Evolutionary conservation across 129 eudicot species (phyloP).

Genomic region (Scalesia atractyloides): DNA sequence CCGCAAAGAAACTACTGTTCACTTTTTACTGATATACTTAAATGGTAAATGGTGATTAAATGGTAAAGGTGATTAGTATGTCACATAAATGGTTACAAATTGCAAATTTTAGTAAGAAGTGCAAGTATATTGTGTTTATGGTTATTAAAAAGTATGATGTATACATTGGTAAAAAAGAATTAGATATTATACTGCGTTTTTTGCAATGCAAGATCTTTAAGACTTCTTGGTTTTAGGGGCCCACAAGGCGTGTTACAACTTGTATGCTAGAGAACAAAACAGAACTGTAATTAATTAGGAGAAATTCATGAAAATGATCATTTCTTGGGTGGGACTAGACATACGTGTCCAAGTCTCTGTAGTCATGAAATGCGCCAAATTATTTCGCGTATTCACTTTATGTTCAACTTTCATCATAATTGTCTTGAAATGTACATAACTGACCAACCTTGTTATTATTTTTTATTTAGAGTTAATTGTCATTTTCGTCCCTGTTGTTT

Average conservation of each 20-base stretch:
- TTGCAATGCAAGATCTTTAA: constrained; percentile 9
- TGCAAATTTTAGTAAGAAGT: background rate
- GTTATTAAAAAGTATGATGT: background rate
- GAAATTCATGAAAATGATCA: constrained; percentile 1
- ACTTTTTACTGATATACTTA: background rate
- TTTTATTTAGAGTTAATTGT: no score
- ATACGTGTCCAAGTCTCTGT: background rate
- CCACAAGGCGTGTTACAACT: background rate
- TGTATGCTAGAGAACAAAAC: background rate
- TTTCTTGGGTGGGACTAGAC: background rate
- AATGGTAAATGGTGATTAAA: no score
- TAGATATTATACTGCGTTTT: background rate
- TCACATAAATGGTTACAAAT: background rate
- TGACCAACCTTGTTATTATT: background rate
- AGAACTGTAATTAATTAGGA: constrained; percentile 8
- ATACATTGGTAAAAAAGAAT: background rate
- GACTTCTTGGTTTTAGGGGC: constrained; percentile 3
- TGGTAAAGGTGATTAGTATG: background rate
- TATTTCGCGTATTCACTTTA: background rate
- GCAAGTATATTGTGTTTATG: background rate
- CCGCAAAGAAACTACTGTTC: background rate
- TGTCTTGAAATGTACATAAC: background rate
- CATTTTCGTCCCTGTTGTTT: no score
- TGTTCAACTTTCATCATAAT: background rate
- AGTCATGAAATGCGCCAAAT: background rate